Evolutionary conservation across 257 asterid genomes (phyloP), one percentile per base, ranked within the genome.

Genomic region (Parsonsia alboflavescens): DNA sequence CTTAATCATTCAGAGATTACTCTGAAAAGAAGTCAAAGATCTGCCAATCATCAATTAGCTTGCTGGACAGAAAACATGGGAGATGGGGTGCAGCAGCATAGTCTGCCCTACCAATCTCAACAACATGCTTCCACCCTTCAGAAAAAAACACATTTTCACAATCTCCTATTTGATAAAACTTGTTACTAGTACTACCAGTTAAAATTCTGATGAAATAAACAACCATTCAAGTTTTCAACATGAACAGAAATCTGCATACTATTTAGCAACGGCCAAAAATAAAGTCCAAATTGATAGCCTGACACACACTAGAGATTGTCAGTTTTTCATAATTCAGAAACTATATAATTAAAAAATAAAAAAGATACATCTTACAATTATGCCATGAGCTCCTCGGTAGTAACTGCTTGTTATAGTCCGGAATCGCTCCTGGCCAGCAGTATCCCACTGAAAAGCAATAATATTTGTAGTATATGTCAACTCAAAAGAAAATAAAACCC

Each of bases 371-470:
- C 96, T 93, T 88, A 93, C 98, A 74, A 91, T 91, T 73, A 93
- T 93, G 81, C 98, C 98, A 72, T 93, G 98, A 72, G 98, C 98
- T 84, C 98, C 98, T 67, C 98, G 91, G 78, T 93, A 93, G 77
- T 93, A 93, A 83, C 98, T 93, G 96, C 98, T 93, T 49, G 98
- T 93, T 86, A 93, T 93, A 42, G 98, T 93, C 82, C 98, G 86
- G 80, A 93, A 93, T 49, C 98, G 93, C 82, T 93, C 98, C 87
- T 93, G 98, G 74, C 98, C 98, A 75, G 98, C 98, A 53, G 98
- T 93, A 82, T 93, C 98, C 98, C 98, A 93, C 98, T 93, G 82
- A 73, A 72, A 76, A 78, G 68, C 80, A 70, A 85, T 17, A 75
- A 62, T 75, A 65, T 7, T 65, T 17, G 30, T 39, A 64, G 70